Evolutionary conservation across 257 asterid genomes (phyloP).

Genomic region (Buddleja alternifolia): DNA sequence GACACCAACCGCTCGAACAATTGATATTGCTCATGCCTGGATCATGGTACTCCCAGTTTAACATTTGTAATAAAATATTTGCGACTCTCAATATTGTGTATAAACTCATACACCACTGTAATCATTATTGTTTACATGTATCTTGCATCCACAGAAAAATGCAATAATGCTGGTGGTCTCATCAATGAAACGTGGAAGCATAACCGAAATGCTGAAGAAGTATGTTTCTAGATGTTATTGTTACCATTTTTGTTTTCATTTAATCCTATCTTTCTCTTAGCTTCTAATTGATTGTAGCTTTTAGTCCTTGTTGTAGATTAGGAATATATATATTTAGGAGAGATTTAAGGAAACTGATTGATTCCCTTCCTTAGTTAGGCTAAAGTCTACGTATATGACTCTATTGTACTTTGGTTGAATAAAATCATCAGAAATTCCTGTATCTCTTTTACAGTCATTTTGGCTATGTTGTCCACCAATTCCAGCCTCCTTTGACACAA

Average conservation of each 20-base stretch:
- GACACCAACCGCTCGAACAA: slow-evolving; percentile 96
- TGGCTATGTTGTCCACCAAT: slow-evolving; percentile 18
- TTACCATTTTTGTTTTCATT: slow-evolving; percentile 19
- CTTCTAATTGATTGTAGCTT: slow-evolving; percentile 13
- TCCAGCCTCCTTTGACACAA: background rate
- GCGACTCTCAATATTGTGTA: slow-evolving; percentile 22
- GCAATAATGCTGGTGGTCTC: slow-evolving; percentile 86
- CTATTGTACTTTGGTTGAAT: too few relatives aligned
- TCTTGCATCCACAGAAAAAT: slow-evolving; percentile 69
- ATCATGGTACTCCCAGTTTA: slow-evolving; percentile 67
- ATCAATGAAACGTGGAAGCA: slow-evolving; percentile 66
- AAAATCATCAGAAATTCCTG: too few relatives aligned
- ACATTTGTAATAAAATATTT: slow-evolving; percentile 18
- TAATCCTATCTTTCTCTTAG: slow-evolving; percentile 14
- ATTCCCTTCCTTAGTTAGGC: too few relatives aligned
- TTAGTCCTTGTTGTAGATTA: too few relatives aligned
- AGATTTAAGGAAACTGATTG: too few relatives aligned
- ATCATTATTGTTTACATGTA: slow-evolving; percentile 19
- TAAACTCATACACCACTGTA: slow-evolving; percentile 12
- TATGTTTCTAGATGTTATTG: slow-evolving; percentile 44
- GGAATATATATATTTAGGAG: too few relatives aligned
- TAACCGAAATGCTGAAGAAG: slow-evolving; percentile 81
- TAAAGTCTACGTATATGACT: too few relatives aligned
- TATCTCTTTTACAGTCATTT: too few relatives aligned
- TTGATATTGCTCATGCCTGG: slow-evolving; percentile 92